Conservation (phyloP, 1,139 yeast genomes). For the Candida sanyaensis region DNA sequence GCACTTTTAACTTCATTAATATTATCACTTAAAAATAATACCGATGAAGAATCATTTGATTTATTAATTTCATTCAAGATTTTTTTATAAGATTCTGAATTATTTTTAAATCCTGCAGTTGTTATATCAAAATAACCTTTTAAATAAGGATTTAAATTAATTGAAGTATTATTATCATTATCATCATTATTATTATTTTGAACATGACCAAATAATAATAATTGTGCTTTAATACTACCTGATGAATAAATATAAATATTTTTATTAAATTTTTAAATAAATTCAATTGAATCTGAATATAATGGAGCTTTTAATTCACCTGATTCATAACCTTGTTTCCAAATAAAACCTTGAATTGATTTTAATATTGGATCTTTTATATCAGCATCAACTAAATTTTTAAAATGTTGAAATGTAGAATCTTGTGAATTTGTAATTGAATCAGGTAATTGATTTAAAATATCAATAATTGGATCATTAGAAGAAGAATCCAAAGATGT, state of each 20-base stretch:
- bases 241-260: constrained; percentile 79
- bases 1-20: constrained; percentile 75
- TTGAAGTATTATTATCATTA: constrained; percentile 43
- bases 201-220: constrained; percentile 70
- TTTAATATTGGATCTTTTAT: constrained; percentile 79
- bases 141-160: constrained; percentile 56
- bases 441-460: constrained; percentile 48
- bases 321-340: constrained; percentile 76
- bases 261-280: constrained; percentile 43
- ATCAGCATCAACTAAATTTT: constrained; percentile 60
- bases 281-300: constrained; percentile 68
- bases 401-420: constrained; percentile 46
- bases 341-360: constrained; percentile 77
- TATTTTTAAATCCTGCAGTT: constrained; percentile 76
- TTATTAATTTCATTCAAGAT: constrained; percentile 54
- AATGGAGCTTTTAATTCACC: constrained; percentile 81
- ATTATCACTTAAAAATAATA: constrained; percentile 77
- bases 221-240: constrained; percentile 89
- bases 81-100: constrained; percentile 53
- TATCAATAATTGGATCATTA: constrained; percentile 22
- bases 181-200: constrained; percentile 45
- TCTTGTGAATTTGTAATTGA: constrained; percentile 25
- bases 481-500: background rate
- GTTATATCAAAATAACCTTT: constrained; percentile 82
- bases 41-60: constrained; percentile 24